A percentile compares a stretch with the other conserved stretches of the same genome.
Conservation (phyloP, 2,329 filamentous ascomycete species). For the Apiospora sp. region DNA sequence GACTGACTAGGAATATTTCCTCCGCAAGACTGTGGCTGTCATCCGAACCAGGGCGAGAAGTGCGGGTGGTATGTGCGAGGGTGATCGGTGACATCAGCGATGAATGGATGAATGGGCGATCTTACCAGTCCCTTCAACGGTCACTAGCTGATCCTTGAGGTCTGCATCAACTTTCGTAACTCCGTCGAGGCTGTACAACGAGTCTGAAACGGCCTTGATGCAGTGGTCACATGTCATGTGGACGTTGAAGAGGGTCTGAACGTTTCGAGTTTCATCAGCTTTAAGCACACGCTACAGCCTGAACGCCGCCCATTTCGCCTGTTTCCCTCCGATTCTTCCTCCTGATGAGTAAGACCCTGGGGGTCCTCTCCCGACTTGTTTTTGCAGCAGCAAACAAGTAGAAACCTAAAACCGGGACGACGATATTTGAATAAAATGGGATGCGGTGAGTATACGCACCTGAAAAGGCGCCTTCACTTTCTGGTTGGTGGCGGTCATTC, state of each 20-base stretch:
- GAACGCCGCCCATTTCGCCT: not conserved
- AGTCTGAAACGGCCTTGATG: conserved; percentile 83
- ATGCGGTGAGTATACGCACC: conserved; percentile 36
- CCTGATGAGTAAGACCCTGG: not conserved
- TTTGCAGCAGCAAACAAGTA: not conserved
- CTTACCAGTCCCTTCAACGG: conserved; percentile 82
- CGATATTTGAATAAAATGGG: not conserved
- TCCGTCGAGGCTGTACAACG: conserved; percentile 78
- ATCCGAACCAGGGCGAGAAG: not conserved
- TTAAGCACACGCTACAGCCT: conserved; percentile 16
- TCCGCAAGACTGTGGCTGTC: not conserved
- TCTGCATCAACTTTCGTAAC: conserved; percentile 85
- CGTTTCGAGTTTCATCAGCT: conserved; percentile 39
- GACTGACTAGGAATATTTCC: not conserved
- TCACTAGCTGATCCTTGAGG: conserved; percentile 82
- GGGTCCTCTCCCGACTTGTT: not conserved
- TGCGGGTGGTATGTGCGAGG: not conserved
- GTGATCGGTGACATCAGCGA: conserved; percentile 17
- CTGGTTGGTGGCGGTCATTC: conserved; percentile 38
- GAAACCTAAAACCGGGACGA: not conserved
- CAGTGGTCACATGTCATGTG: conserved; percentile 91
- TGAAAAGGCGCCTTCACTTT: conserved; percentile 45
- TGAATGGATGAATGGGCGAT: conserved; percentile 18
- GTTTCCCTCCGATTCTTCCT: not conserved
- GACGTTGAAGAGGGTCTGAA: conserved; percentile 90